Conservation (phyloP, 768 basidiomycete species). For the Serendipita sp. region DNA sequence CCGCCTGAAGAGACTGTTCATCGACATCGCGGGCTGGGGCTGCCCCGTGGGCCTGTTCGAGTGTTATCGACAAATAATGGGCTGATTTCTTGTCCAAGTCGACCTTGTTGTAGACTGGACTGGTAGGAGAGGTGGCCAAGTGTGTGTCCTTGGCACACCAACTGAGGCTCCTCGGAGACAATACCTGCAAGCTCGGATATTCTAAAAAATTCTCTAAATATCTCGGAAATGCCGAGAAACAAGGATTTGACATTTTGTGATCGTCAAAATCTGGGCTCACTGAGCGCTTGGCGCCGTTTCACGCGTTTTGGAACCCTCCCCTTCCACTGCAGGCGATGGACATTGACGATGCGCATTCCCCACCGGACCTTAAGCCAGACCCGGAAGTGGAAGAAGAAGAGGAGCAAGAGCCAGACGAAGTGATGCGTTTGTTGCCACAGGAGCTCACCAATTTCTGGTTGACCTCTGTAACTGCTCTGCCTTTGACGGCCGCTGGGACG, state of each 20-base stretch:
- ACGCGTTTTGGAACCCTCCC: not conserved
- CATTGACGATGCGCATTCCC: not conserved
- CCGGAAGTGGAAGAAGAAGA: not conserved
- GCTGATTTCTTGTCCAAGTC: too few relatives aligned
- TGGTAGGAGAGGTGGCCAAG: too few relatives aligned
- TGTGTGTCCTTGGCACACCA: too few relatives aligned
- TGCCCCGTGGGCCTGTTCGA: not conserved
- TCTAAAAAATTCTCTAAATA: not conserved
- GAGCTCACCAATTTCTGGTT: conserved; percentile 4
- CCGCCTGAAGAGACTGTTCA: conserved; percentile 1
- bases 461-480: not conserved
- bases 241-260: not conserved
- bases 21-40: conserved; percentile 2
- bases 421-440: not conserved
- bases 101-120: too few relatives aligned
- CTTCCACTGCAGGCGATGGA: not conserved
- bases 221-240: not conserved
- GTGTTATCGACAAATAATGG: not conserved
- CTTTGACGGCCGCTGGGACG: not conserved
- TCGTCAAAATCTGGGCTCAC: too few relatives aligned
- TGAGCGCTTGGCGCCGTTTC: not conserved
- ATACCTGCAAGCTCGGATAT: not conserved
- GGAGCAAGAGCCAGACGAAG: conserved; percentile 2
- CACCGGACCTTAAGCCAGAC: not conserved
- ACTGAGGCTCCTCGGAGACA: too few relatives aligned